These are phyloP conservation scores for Cyberlindnera samutprakarnensis DNA, from an alignment of 805 yeast species.

Conservation along the genomic window DNA sequence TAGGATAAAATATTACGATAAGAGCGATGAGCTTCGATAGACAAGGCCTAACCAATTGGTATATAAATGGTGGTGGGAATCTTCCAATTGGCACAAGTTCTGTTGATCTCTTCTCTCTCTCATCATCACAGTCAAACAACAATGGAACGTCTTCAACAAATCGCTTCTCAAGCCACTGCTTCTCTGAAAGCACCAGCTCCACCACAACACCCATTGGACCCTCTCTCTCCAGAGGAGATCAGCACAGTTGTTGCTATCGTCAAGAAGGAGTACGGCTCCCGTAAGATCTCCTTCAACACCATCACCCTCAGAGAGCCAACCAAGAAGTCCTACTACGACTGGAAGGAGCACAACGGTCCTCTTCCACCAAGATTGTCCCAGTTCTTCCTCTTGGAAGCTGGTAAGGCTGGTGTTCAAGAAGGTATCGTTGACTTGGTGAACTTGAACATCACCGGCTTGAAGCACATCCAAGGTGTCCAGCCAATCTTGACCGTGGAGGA, in stretches of 20 bases:
- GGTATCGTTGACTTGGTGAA: slow-evolving; percentile 57
- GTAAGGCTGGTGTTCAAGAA: slow-evolving; percentile 57
- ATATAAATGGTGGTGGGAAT: too few species aligned
- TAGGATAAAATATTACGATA: neutral
- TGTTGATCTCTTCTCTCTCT: neutral
- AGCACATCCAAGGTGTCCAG: slow-evolving; percentile 52
- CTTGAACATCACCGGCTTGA: slow-evolving; percentile 38
- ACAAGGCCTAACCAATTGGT: too few species aligned
- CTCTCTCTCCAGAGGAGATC: slow-evolving; percentile 58
- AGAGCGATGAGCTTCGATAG: too few species aligned
- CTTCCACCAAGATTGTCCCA: slow-evolving; percentile 63
- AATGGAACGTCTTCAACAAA: slow-evolving; percentile 63
- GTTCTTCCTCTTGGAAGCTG: slow-evolving; percentile 53
- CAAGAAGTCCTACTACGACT: slow-evolving; percentile 51
- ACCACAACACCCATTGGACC: slow-evolving; percentile 66
- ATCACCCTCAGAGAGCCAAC: slow-evolving; percentile 67
- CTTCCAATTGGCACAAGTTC: neutral
- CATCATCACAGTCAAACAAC: neutral
- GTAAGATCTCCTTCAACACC: slow-evolving; percentile 54
- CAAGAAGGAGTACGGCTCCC: slow-evolving; percentile 35
- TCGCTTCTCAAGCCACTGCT: slow-evolving; percentile 55
- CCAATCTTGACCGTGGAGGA: slow-evolving; percentile 72
- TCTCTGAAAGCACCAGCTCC: slow-evolving; percentile 44
- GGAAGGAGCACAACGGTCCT: slow-evolving; percentile 58
- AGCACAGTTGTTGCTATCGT: slow-evolving; percentile 46